These are phyloP conservation scores for Metschnikowia santaceciliae DNA, from an alignment of 805 yeast species.

Conservation along the genomic window DNA sequence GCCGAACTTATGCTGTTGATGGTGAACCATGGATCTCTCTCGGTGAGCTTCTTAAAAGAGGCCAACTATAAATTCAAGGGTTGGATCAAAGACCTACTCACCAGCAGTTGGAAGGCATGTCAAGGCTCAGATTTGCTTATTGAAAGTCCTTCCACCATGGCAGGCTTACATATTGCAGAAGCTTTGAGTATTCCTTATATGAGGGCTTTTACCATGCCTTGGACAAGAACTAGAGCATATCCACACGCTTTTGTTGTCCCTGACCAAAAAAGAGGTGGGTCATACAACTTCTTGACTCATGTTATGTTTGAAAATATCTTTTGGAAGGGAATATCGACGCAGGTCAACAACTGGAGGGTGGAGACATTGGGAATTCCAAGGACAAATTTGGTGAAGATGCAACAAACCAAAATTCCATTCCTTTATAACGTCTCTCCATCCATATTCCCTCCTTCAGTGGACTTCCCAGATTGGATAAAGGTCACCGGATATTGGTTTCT, in stretches of 20 bases:
- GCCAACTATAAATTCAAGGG: slow-evolving; percentile 74
- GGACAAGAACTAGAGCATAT: slow-evolving; percentile 94
- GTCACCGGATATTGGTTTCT: slow-evolving; percentile 96
- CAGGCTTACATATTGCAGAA: slow-evolving; percentile 93
- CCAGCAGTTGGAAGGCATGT: slow-evolving; percentile 83
- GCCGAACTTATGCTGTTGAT: slow-evolving; percentile 86
- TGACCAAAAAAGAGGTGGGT: slow-evolving; percentile 88
- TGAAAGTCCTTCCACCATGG: slow-evolving; percentile 96
- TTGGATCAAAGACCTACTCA: slow-evolving; percentile 76
- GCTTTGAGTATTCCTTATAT: slow-evolving; percentile 85
- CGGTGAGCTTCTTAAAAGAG: slow-evolving; percentile 76
- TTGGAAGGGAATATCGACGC: slow-evolving; percentile 88
- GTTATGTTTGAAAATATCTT: slow-evolving; percentile 88
- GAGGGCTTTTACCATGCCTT: slow-evolving; percentile 97
- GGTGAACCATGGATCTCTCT: slow-evolving; percentile 87
- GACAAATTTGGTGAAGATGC: slow-evolving; percentile 67
- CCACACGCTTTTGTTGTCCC: slow-evolving; percentile 97
- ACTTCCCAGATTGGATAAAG: slow-evolving; percentile 91
- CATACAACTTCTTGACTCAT: slow-evolving; percentile 88
- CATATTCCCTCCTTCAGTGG: slow-evolving; percentile 88
- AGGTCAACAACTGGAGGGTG: slow-evolving; percentile 84
- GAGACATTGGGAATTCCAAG: slow-evolving; percentile 59
- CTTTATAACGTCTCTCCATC: slow-evolving; percentile 85
- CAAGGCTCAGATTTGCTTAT: slow-evolving; percentile 77
- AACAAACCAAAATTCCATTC: slow-evolving; percentile 80